Evolutionary conservation across 805 yeast genomes (phyloP).

Genomic region (Maudiozyma turicensis): DNA sequence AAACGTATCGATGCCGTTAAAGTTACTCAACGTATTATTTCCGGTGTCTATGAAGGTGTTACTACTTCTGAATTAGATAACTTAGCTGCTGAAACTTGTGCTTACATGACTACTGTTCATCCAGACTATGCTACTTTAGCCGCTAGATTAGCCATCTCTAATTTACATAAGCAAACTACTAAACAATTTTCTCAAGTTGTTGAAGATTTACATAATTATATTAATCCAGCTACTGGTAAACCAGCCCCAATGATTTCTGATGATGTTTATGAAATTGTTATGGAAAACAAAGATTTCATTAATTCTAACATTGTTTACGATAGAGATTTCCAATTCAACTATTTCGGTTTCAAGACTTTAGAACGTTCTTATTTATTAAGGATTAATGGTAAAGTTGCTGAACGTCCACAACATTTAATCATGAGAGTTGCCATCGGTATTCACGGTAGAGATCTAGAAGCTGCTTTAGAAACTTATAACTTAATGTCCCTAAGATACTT

Average conservation of each 20-base stretch:
- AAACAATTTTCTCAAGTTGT: constrained; percentile 74
- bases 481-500: constrained; percentile 80
- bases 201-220: constrained; percentile 60
- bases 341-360: constrained; percentile 87
- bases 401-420: constrained; percentile 84
- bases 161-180: constrained; percentile 89
- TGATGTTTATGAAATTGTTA: constrained; percentile 53
- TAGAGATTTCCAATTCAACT: constrained; percentile 70
- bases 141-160: constrained; percentile 91
- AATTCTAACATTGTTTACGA: constrained; percentile 66
- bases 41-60: constrained; percentile 96
- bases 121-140: constrained; percentile 96
- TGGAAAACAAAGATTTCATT: constrained; percentile 52
- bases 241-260: constrained; percentile 66
- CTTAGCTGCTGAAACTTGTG: constrained; percentile 93
- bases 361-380: constrained; percentile 76
- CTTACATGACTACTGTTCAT: constrained; percentile 93
- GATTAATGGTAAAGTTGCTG: constrained; percentile 57
- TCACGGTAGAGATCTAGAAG: constrained; percentile 57
- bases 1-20: constrained; percentile 90
- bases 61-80: constrained; percentile 81
- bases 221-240: constrained; percentile 68
- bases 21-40: constrained; percentile 88
- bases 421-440: constrained; percentile 91
- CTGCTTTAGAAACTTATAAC: constrained; percentile 72